Evolutionary conservation across 2,329 filamentous ascomycete genomes (phyloP).

Genomic region (Verticillium longisporum): DNA sequence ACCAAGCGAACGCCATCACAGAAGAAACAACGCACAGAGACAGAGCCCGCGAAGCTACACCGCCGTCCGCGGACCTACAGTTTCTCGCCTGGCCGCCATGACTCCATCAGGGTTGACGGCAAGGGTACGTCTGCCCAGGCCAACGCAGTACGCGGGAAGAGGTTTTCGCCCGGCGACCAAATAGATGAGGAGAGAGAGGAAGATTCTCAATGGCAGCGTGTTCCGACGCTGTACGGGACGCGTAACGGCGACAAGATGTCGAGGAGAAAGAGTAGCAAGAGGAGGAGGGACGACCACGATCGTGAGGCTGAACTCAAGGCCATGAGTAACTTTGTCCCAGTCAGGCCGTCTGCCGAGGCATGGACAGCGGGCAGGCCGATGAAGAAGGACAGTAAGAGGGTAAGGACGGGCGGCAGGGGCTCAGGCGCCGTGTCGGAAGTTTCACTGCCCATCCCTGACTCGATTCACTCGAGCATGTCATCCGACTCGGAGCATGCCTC

Average conservation of each 20-base stretch:
- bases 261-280: constrained; percentile 67
- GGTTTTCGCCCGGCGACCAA: constrained; percentile 1
- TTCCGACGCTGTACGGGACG: constrained; percentile 19
- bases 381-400: constrained; percentile 59
- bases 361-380: constrained; percentile 53
- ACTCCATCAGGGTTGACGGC: constrained; percentile 38
- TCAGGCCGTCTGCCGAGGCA: constrained; percentile 53
- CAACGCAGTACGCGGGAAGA: constrained; percentile 3
- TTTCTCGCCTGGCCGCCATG: constrained; percentile 54
- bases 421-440: constrained; percentile 59
- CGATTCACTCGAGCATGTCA: constrained; percentile 70
- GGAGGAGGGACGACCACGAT: constrained; percentile 65
- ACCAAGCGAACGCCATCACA: constrained; percentile 14
- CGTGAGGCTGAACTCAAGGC: constrained; percentile 84
- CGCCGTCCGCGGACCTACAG: constrained; percentile 48
- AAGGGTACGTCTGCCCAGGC: background rate
- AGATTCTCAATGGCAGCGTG: background rate
- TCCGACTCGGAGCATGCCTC: constrained; percentile 67
- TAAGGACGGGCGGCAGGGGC: constrained; percentile 39
- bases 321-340: constrained; percentile 66
- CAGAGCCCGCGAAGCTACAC: constrained; percentile 38
- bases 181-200: background rate
- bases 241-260: constrained; percentile 29
- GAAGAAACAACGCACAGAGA: constrained; percentile 37
- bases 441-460: constrained; percentile 67